phyloP scores from a whole-genome alignment of 495 filamentous ascomycete species.

The Evernia prunastri region DNA sequence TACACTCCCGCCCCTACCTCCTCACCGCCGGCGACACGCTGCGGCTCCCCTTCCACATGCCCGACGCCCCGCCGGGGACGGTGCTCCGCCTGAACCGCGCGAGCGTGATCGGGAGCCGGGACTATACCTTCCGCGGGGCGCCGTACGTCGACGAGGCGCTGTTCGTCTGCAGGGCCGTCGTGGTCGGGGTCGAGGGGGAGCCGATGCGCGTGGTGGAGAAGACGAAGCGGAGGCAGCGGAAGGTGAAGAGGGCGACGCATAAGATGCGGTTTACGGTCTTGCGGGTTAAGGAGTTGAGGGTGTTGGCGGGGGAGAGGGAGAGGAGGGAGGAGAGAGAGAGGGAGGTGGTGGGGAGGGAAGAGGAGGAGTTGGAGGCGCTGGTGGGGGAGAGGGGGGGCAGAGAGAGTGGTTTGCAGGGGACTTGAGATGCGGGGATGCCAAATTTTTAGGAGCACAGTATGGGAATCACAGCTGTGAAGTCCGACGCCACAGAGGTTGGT shows the following conservation, averaged over 20 bases:
- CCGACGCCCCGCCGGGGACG: slow-evolving; percentile 73
- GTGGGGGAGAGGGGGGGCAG: slow-evolving; percentile 56
- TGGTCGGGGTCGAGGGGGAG: slow-evolving; percentile 82
- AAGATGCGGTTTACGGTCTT: slow-evolving; percentile 87
- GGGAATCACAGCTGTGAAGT: background rate
- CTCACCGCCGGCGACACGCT: slow-evolving; percentile 78
- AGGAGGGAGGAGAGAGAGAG: slow-evolving; percentile 62
- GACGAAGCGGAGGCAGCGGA: slow-evolving; percentile 82
- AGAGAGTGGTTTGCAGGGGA: background rate
- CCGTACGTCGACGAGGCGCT: slow-evolving; percentile 73
- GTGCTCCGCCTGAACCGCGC: slow-evolving; percentile 81
- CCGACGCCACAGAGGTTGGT: background rate
- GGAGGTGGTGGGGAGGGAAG: slow-evolving; percentile 65
- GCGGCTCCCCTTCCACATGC: slow-evolving; percentile 93
- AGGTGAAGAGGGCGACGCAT: slow-evolving; percentile 64
- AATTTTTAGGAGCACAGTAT: too few species aligned
- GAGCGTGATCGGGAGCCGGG: slow-evolving; percentile 69
- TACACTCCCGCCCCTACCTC: slow-evolving; percentile 85
- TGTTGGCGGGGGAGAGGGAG: slow-evolving; percentile 62
- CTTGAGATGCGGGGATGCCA: background rate
- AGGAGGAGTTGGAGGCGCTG: slow-evolving; percentile 72
- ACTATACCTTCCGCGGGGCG: slow-evolving; percentile 77
- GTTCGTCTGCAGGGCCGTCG: slow-evolving; percentile 77
- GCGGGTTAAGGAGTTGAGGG: slow-evolving; percentile 70
- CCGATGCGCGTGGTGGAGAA: slow-evolving; percentile 83